Evolutionary conservation across 441 rosid species (phyloP).

Genomic region (Rhodomyrtus psidioides): DNA sequence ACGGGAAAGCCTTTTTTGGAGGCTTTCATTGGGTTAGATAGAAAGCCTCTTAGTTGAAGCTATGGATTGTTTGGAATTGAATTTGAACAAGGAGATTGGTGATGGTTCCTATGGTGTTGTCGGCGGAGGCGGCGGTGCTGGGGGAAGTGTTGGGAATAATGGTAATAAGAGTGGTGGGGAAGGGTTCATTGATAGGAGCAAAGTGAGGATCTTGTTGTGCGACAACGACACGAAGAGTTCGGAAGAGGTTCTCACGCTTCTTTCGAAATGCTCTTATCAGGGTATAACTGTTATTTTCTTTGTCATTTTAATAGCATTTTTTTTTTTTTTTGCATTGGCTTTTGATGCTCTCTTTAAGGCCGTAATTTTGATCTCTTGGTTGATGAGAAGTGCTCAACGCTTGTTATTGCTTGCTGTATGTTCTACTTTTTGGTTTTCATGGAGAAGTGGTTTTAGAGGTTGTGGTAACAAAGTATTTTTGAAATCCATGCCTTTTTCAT

Average conservation of each 20-base stretch:
- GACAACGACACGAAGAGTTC: conserved; percentile 72
- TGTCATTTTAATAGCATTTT: neutral
- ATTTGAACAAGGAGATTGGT: neutral
- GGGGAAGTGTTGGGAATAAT: neutral
- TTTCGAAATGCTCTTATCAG: conserved; percentile 82
- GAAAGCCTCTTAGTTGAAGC: neutral
- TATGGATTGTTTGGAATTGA: neutral
- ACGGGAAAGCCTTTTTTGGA: neutral
- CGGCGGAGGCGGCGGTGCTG: neutral
- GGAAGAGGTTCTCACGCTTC: conserved; percentile 71
- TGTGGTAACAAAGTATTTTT: neutral
- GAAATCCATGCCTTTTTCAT: neutral
- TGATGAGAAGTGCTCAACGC: neutral
- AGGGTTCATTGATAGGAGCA: conserved; percentile 76
- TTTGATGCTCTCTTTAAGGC: neutral
- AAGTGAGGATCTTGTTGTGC: conserved; percentile 90
- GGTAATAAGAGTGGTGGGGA: neutral
- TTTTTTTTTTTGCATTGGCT: neutral
- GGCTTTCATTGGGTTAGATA: neutral
- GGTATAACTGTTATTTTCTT: conserved; percentile 29
- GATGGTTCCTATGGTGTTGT: neutral
- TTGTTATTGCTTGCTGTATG: neutral
- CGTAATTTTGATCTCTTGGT: neutral
- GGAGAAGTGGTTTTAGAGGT: neutral
- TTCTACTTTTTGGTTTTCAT: neutral